phyloP scores from a whole-genome alignment of 345 rosid species.

The Euphorbia peplus region DNA sequence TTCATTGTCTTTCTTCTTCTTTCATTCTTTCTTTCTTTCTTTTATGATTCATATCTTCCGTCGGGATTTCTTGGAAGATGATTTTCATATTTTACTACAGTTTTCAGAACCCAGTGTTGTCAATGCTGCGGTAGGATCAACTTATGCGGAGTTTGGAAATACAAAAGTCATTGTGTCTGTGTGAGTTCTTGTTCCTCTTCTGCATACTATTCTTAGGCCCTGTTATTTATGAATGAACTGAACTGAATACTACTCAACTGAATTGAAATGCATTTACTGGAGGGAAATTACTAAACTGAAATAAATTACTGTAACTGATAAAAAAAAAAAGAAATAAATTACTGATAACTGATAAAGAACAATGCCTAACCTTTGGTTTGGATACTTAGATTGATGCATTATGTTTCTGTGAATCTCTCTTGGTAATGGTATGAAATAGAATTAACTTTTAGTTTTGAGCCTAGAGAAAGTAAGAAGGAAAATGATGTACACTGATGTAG shows the following conservation, averaged over 20 bases:
- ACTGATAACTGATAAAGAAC: not conserved
- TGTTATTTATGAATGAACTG: too few relatives aligned
- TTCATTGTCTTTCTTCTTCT: too few relatives aligned
- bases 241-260: too few relatives aligned
- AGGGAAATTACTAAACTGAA: too few relatives aligned
- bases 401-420: too few relatives aligned
- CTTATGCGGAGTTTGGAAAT: conserved; percentile 93
- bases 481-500: conserved; percentile 77
- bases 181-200: conserved; percentile 47
- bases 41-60: too few relatives aligned
- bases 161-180: conserved; percentile 95
- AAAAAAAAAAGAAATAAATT: too few relatives aligned
- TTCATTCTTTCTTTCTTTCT: too few relatives aligned
- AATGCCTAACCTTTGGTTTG: not conserved
- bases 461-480: conserved; percentile 99
- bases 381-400: not conserved
- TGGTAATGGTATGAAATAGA: not conserved
- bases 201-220: too few relatives aligned
- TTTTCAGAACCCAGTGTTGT: conserved; percentile 83
- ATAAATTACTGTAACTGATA: too few relatives aligned
- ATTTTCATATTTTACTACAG: conserved; percentile 33
- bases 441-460: conserved; percentile 65
- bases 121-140: conserved; percentile 87
- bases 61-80: conserved; percentile 2
- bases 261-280: too few relatives aligned